These are phyloP conservation scores for Sugiyamaella castrensis DNA, from an alignment of 1,139 yeast species.

Conservation along the genomic window DNA sequence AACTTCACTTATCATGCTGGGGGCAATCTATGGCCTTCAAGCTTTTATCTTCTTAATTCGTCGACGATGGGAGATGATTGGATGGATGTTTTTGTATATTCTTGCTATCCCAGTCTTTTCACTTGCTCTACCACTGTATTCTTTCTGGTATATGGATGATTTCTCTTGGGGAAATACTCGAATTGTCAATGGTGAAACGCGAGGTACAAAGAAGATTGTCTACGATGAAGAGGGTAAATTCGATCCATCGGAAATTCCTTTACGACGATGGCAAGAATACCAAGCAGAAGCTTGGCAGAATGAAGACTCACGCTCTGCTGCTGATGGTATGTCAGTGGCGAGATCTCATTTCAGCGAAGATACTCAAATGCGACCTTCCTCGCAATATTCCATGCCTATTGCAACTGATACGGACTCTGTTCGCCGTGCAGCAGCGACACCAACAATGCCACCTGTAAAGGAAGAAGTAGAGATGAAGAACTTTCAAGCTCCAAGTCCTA, in stretches of 20 bases:
- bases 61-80: conserved; percentile 45
- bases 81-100: conserved; percentile 44
- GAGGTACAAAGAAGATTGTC: conserved; percentile 37
- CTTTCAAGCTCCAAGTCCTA: conserved; percentile 3
- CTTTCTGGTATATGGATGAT: conserved; percentile 47
- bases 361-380: conserved; percentile 12
- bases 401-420: conserved; percentile 8
- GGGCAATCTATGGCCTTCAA: conserved; percentile 43
- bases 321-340: conserved; percentile 22
- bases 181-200: conserved; percentile 42
- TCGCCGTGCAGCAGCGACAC: conserved; percentile 5
- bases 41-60: conserved; percentile 41
- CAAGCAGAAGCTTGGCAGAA: conserved; percentile 37
- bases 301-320: conserved; percentile 17
- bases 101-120: conserved; percentile 42
- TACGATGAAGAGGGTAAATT: conserved; percentile 40
- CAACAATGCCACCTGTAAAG: conserved; percentile 12
- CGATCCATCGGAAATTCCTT: conserved; percentile 42
- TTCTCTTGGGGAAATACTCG: conserved; percentile 48
- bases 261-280: conserved; percentile 42
- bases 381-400: conserved; percentile 19
- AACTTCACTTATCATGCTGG: conserved; percentile 41
- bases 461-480: conserved; percentile 28
- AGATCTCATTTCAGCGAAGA: conserved; percentile 10
- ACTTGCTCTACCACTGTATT: conserved; percentile 40